Evolutionary conservation across 2,329 filamentous ascomycete species (phyloP), one percentile per base, ranked within the genome.

Genomic region (Penicillium sp.): DNA sequence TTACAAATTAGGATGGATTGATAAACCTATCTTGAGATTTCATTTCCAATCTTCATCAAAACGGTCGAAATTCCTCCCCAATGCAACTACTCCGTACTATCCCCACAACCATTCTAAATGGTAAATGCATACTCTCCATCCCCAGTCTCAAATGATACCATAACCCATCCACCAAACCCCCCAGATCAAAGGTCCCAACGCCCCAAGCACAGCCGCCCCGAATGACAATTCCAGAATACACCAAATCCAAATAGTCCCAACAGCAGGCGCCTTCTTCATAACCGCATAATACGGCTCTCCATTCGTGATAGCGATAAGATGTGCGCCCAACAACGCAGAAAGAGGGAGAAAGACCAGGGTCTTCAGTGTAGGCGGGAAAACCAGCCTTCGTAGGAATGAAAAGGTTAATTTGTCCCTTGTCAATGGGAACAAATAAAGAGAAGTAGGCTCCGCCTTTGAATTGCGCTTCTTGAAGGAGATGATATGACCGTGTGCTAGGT

Each of bases 161-260:
- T 84, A 85, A 2, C 80, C 81, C 64, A 81, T 83, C 78, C 78
- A 86, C 75, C 77, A 82, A 27, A 75, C 65, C 6, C 81, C 73
- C 73, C 81, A 87, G 2, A 68, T 73, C 52, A 81, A 66, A 15
- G 86, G 81, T n/a, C 77, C 72, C 41, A 77, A 55, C 23, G 84
- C 74, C 45, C 82, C 85, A n/a, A 77, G 68, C 25, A 88, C 77
- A 0, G 89, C 90, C 68, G 84, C 86, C 0, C 80, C 69, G 41
- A 96, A 78, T 55, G 91, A 83, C 76, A 97, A 83, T 78, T 99
- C 94, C 47, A 97, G 82, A 23, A 97, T 88, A 33, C 89, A 86
- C 92, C 93, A 97, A 5, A 97, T 84, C 93, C 93, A 97, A 19
- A 97, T 74, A 41, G 90, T 93, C 0, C 91, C 94, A 15, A 97